phyloP scores from a whole-genome alignment of 148 eudicot genomes.

The Pharnaceum exiguum region DNA sequence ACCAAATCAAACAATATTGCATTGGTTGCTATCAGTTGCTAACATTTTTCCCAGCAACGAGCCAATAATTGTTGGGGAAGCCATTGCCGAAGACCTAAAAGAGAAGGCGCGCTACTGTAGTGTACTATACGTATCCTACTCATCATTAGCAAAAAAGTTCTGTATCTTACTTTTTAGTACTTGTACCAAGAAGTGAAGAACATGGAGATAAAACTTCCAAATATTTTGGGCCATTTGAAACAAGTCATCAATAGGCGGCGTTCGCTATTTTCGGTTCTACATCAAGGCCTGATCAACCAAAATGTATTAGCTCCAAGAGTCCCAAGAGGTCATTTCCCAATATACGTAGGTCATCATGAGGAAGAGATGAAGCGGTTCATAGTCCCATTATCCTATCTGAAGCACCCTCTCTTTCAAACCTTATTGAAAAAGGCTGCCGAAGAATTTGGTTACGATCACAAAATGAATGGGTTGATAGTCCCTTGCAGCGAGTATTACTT shows the following conservation, averaged over 20 bases:
- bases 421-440: slow-evolving; percentile 34
- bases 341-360: slow-evolving; percentile 30
- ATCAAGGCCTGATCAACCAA: neutral
- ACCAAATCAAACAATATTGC: too few relatives aligned
- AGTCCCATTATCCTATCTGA: slow-evolving; percentile 36
- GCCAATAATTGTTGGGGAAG: too few relatives aligned
- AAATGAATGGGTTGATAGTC: slow-evolving; percentile 31
- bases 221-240: slow-evolving; percentile 3
- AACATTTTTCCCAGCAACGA: too few relatives aligned
- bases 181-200: neutral
- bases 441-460: slow-evolving; percentile 34
- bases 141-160: neutral
- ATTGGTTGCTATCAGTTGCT: too few relatives aligned
- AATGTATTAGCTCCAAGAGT: neutral
- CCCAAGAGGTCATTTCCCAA: slow-evolving; percentile 44
- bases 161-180: neutral
- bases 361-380: slow-evolving; percentile 28
- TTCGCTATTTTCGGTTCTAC: neutral
- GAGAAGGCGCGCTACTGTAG: too few relatives aligned
- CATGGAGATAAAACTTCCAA: neutral
- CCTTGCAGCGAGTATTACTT: slow-evolving; percentile 33
- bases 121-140: neutral
- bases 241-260: slow-evolving; percentile 1
- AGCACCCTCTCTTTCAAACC: slow-evolving; percentile 34
- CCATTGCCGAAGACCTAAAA: too few relatives aligned